Evolutionary conservation across 2,329 filamentous ascomycete genomes (phyloP).

Genomic region (Zymoseptoria brevis): DNA sequence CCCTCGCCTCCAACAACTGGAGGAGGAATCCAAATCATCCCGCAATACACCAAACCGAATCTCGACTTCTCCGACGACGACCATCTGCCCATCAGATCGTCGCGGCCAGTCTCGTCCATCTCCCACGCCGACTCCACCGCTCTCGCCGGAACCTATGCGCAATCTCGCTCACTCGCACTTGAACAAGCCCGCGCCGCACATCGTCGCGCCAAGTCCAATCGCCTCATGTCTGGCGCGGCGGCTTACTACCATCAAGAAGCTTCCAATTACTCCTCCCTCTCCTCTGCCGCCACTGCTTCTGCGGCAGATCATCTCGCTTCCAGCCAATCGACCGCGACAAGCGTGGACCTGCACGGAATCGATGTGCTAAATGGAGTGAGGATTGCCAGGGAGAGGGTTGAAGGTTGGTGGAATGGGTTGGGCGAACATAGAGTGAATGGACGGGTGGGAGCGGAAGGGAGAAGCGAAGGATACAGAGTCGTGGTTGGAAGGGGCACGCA

Average conservation of each 20-base stretch:
- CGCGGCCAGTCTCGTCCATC: slow-evolving; percentile 3
- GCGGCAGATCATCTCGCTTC: slow-evolving; percentile 65
- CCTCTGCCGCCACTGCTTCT: slow-evolving; percentile 52
- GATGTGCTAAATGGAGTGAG: slow-evolving; percentile 71
- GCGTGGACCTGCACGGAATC: slow-evolving; percentile 77
- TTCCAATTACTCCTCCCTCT: slow-evolving; percentile 53
- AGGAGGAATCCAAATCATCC: slow-evolving; percentile 42
- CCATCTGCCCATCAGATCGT: neutral
- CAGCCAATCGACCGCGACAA: slow-evolving; percentile 49
- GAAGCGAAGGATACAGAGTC: slow-evolving; percentile 55
- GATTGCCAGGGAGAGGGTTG: slow-evolving; percentile 61
- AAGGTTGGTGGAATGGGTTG: slow-evolving; percentile 66
- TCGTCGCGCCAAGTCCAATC: slow-evolving; percentile 59
- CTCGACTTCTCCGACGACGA: slow-evolving; percentile 24
- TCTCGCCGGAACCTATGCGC: slow-evolving; percentile 30
- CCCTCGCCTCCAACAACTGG: slow-evolving; percentile 23
- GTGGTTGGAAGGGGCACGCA: slow-evolving; percentile 77
- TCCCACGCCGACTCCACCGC: slow-evolving; percentile 23
- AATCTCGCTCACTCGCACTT: slow-evolving; percentile 45
- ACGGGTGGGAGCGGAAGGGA: slow-evolving; percentile 37
- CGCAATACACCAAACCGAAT: slow-evolving; percentile 38
- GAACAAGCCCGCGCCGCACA: slow-evolving; percentile 51
- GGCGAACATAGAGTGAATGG: slow-evolving; percentile 55
- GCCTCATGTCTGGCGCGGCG: slow-evolving; percentile 65
- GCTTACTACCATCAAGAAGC: slow-evolving; percentile 66